These are phyloP conservation scores for Claviceps maximensis DNA, from an alignment of 2,329 filamentous ascomycete genomes.

Conservation along the genomic window DNA sequence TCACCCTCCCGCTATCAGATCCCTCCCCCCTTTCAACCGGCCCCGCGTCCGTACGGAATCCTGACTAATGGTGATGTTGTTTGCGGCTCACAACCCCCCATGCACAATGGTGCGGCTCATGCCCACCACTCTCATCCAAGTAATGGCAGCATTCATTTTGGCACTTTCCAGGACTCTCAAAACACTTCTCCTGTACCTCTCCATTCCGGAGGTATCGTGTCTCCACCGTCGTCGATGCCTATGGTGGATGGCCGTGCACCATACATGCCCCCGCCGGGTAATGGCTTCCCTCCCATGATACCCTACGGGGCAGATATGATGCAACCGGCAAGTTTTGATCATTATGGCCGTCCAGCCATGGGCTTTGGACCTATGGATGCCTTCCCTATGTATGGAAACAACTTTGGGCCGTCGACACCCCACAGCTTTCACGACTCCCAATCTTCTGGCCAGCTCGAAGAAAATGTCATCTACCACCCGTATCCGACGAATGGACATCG, in stretches of 20 bases:
- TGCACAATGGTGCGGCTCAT: conserved; percentile 20
- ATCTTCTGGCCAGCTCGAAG: conserved; percentile 36
- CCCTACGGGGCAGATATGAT: conserved; percentile 23
- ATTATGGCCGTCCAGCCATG: conserved; percentile 24
- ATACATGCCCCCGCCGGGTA: conserved; percentile 19
- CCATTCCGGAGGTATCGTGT: conserved; percentile 31
- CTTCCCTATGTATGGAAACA: conserved; percentile 20
- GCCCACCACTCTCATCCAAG: conserved; percentile 41
- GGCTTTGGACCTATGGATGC: conserved; percentile 22
- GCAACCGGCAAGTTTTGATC: conserved; percentile 22
- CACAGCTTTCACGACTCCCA: conserved; percentile 52
- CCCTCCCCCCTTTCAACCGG: conserved; percentile 29
- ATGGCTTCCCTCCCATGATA: conserved; percentile 26
- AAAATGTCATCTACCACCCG: conserved; percentile 28
- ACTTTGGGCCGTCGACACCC: conserved; percentile 41
- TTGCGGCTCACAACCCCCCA: conserved; percentile 18
- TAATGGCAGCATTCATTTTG: conserved; percentile 43
- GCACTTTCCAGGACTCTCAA: conserved; percentile 39
- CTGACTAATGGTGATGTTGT: conserved; percentile 21
- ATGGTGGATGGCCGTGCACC: conserved; percentile 20
- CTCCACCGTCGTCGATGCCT: conserved; percentile 33
- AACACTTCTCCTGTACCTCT: conserved; percentile 44
- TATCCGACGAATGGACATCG: conserved; percentile 25
- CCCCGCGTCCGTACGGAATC: conserved; percentile 16
- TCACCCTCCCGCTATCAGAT: conserved; percentile 27